Evolutionary conservation across 2,329 filamentous ascomycete genomes (phyloP), one percentile per base, ranked within the genome.

Genomic region (Talaromyces rugulosus): DNA sequence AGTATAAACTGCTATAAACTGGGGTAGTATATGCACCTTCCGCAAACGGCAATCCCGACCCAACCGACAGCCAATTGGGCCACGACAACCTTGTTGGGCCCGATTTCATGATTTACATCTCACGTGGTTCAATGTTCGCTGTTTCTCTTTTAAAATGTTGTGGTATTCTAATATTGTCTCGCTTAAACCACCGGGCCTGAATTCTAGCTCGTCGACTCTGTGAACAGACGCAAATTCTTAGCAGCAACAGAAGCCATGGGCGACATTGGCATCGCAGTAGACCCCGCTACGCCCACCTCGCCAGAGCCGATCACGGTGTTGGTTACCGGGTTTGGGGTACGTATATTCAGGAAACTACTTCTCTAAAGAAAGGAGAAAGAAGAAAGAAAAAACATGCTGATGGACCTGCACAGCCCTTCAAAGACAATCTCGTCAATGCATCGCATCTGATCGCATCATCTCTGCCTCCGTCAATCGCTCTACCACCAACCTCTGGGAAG

Each of bases 361-460:
- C 23, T 23, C 23, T 23, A 23, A 23, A 23, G 23, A 23, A 23
- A 23, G 2, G 23, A 23, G 23, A 5, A 12, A 18, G 40, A 53
- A 31, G 27, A 31, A 40, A n/a, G 4, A 30, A 12, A 5, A 23
- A 23, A 2, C 23, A 8, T 23, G 18, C 59, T 61, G 42, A 56
- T 23, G 28, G n/a, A 1, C 33, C 7, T 27, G 7, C 6, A 40
- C 66, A 94, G 90, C 89, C 92, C 1, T 96, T 96, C 75, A 87
- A 88, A 68, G 81, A 88, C 52, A 87, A 88, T 70, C 85, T 87
- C 31, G 78, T 88, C 63, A 96, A 96, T 72, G 91, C 92, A 8
- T 92, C 91, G 3, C 93, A 86, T 83, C 85, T 93, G 71, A 93
- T 96, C 71, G 87, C 89, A 56, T 82, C 81, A 30, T 80, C 79